phyloP scores from a whole-genome alignment of 2,329 filamentous ascomycete genomes.

The Trematosphaeria pertusa region DNA sequence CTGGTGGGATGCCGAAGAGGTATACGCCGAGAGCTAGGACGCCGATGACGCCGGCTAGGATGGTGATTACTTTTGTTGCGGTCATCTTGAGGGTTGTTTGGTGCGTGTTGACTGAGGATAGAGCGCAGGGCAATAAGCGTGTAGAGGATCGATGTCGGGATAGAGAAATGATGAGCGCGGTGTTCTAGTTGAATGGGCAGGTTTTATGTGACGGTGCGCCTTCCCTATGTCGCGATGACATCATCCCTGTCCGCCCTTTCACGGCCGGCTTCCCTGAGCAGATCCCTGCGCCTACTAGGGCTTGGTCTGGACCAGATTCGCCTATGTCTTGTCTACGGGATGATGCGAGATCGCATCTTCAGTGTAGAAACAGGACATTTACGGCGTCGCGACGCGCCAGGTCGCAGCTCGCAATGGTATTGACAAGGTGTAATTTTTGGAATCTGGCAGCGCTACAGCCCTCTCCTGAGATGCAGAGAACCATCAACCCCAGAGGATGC shows the following conservation, averaged over 20 bases:
- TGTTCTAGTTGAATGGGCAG: neutral
- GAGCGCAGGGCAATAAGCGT: neutral
- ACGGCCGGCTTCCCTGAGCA: neutral
- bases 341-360: neutral
- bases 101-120: too few species aligned
- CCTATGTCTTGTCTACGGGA: neutral
- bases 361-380: neutral
- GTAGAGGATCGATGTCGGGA: slow-evolving; percentile 1
- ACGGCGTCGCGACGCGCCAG: too few species aligned
- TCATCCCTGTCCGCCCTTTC: neutral
- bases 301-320: neutral
- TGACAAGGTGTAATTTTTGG: too few species aligned
- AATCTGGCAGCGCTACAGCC: too few species aligned
- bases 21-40: slow-evolving; percentile 50
- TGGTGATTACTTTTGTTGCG: slow-evolving; percentile 37
- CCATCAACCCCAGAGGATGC: too few species aligned
- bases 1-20: slow-evolving; percentile 57
- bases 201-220: slow-evolving; percentile 1
- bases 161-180: slow-evolving; percentile 1
- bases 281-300: neutral
- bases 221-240: neutral
- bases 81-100: slow-evolving; percentile 28
- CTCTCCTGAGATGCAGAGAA: too few species aligned
- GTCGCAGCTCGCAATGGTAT: too few species aligned
- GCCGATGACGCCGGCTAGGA: slow-evolving; percentile 44